phyloP scores from a whole-genome alignment of 768 basidiomycete genomes.

The Boletus sp. region DNA sequence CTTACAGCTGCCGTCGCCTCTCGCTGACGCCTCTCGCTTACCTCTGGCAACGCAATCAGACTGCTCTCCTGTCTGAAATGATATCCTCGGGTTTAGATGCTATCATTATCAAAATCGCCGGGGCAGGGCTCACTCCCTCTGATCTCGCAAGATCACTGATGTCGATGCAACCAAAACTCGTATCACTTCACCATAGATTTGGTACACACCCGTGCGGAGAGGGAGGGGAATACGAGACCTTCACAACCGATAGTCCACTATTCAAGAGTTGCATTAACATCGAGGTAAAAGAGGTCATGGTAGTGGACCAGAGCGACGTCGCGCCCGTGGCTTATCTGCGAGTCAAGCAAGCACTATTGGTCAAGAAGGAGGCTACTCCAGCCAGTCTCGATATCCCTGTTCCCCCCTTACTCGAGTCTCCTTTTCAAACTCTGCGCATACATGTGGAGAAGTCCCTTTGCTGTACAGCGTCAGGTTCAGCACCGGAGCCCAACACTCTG shows the following conservation, averaged over 20 bases:
- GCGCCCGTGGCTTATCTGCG: slow-evolving; percentile 91
- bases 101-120: slow-evolving; percentile 92
- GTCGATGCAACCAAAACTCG: slow-evolving; percentile 71
- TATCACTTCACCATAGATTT: slow-evolving; percentile 72
- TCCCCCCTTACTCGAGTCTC: slow-evolving; percentile 50
- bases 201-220: slow-evolving; percentile 96
- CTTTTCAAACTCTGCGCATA: slow-evolving; percentile 16
- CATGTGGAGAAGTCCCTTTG: slow-evolving; percentile 13
- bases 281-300: slow-evolving; percentile 67
- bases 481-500: background rate
- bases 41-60: slow-evolving; percentile 92
- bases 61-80: slow-evolving; percentile 86
- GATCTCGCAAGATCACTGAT: slow-evolving; percentile 78
- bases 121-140: slow-evolving; percentile 75
- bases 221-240: slow-evolving; percentile 95
- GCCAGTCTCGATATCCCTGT: slow-evolving; percentile 26
- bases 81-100: slow-evolving; percentile 74
- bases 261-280: slow-evolving; percentile 77
- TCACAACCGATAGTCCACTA: slow-evolving; percentile 86
- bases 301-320: slow-evolving; percentile 78
- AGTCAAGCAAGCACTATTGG: slow-evolving; percentile 66
- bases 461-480: background rate
- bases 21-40: slow-evolving; percentile 79
- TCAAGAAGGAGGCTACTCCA: slow-evolving; percentile 45
- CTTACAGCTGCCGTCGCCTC: slow-evolving; percentile 72